These are phyloP conservation scores for Schizosaccharomyces pombe DNA, from an alignment of 805 yeast genomes.

Conservation along the genomic window DNA sequence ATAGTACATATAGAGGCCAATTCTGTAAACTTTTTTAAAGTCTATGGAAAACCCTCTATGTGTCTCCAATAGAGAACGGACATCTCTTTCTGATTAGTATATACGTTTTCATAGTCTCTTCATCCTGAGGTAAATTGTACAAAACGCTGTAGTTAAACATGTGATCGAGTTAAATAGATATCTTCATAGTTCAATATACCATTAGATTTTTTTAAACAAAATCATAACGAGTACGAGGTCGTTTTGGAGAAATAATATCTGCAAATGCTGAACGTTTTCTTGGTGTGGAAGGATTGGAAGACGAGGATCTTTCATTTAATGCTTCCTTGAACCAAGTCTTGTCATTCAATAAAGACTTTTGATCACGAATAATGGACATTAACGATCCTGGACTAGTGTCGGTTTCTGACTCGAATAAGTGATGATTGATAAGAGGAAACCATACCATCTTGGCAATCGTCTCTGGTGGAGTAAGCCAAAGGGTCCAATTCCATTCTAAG, in stretches of 20 bases:
- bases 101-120: too few relatives aligned
- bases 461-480: background rate
- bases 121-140: too few relatives aligned
- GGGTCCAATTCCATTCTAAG: background rate
- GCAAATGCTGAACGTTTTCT: background rate
- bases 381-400: background rate
- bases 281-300: background rate
- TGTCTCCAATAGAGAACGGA: conserved; percentile 2
- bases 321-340: background rate
- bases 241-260: background rate
- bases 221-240: background rate
- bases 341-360: background rate
- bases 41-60: background rate
- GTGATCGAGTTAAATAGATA: too few relatives aligned
- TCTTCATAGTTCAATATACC: too few relatives aligned
- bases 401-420: background rate
- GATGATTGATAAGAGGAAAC: background rate
- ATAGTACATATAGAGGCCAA: background rate
- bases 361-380: background rate
- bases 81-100: background rate
- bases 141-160: too few relatives aligned
- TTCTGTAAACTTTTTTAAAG: too few relatives aligned
- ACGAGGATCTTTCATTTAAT: background rate
- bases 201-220: too few relatives aligned
- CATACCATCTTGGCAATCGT: background rate